A percentile compares a stretch with the other conserved stretches of the same genome.
Evolutionary conservation across 495 filamentous ascomycete genomes (phyloP).

Genomic region (Choiromyces venosus): DNA sequence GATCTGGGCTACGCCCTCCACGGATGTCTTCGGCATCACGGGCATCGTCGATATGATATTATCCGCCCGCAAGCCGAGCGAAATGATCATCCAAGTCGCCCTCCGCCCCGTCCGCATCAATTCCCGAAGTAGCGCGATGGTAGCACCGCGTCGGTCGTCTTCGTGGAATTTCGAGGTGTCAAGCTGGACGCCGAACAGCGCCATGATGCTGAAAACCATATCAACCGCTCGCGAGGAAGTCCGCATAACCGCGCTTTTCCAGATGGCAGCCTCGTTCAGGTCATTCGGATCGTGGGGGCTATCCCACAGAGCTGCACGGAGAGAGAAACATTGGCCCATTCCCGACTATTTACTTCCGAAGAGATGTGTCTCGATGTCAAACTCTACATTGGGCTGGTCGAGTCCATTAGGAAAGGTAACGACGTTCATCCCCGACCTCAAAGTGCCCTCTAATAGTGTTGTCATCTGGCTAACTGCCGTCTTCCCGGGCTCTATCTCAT

Average conservation of each 20-base stretch:
- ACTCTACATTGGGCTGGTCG: not conserved
- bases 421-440: not conserved
- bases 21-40: not conserved
- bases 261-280: not conserved
- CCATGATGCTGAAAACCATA: conserved; percentile 9
- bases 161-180: conserved; percentile 1
- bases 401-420: not conserved
- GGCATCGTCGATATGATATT: conserved; percentile 1
- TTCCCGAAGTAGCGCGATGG: not conserved
- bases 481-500: not conserved
- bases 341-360: not conserved
- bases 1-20: not conserved
- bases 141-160: not conserved
- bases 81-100: not conserved
- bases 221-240: not conserved
- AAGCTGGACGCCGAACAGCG: not conserved
- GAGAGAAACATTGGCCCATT: not conserved
- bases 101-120: not conserved
- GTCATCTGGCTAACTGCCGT: not conserved
- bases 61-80: not conserved
- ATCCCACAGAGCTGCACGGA: not conserved
- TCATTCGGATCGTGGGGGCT: not conserved
- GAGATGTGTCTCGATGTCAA: not conserved
- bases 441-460: not conserved
- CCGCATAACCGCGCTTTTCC: conserved; percentile 3